phyloP scores from a whole-genome alignment of 192 early-diverging fungal genomes.

The Fimicolochytrium jonesii region DNA sequence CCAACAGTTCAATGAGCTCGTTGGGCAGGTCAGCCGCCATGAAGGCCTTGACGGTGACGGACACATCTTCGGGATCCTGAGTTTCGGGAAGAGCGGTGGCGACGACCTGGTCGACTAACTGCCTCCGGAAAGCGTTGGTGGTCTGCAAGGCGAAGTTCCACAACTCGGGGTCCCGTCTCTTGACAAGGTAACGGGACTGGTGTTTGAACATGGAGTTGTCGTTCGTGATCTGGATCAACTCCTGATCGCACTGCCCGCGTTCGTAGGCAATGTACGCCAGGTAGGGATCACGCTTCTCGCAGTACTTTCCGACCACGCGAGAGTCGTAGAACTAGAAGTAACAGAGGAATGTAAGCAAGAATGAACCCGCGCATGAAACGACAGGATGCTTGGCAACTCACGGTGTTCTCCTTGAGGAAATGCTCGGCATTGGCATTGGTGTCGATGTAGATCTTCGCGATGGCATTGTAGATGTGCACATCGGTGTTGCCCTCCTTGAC shows the following conservation, averaged over 20 bases:
- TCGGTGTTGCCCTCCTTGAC: slow-evolving; percentile 86
- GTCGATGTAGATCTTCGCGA: slow-evolving; percentile 99
- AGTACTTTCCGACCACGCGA: slow-evolving; percentile 92
- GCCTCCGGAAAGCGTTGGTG: slow-evolving; percentile 77
- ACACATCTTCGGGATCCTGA: slow-evolving; percentile 96
- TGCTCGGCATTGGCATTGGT: slow-evolving; percentile 97
- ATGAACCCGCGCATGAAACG: no score
- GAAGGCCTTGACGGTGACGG: slow-evolving; percentile 95
- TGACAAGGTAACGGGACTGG: slow-evolving; percentile 94
- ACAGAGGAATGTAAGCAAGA: neutral
- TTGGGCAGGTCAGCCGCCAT: slow-evolving; percentile 94
- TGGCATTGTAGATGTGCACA: slow-evolving; percentile 89
- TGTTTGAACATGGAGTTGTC: slow-evolving; percentile 99
- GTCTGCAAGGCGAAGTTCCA: slow-evolving; percentile 81
- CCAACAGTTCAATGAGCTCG: slow-evolving; percentile 95
- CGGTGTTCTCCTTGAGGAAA: slow-evolving; percentile 83
- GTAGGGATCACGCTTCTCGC: slow-evolving; percentile 97
- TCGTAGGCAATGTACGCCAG: slow-evolving; percentile 93
- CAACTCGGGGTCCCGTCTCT: slow-evolving; percentile 74
- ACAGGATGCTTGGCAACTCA: no score
- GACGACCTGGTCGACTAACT: slow-evolving; percentile 92
- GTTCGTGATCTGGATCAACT: slow-evolving; percentile 93
- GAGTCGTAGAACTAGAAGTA: slow-evolving; percentile 82
- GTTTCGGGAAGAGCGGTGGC: slow-evolving; percentile 90
- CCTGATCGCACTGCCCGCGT: slow-evolving; percentile 90